A percentile compares a stretch with the other conserved stretches of the same genome.
Conservation (phyloP, 805 yeast species). For the Starmera pachycereana region DNA sequence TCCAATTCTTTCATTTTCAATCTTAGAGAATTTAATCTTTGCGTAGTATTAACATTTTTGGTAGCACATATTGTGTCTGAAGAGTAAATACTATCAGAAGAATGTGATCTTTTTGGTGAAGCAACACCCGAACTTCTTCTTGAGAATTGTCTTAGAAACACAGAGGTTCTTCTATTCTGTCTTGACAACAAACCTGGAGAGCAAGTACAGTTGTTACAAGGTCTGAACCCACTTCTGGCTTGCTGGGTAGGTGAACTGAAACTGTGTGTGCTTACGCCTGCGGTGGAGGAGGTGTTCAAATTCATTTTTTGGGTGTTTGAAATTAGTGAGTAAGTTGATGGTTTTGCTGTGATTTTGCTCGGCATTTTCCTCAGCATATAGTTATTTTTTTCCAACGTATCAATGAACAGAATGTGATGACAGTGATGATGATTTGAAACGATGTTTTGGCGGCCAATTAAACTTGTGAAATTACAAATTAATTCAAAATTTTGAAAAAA, state of each 20-base stretch:
- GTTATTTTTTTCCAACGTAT: too few relatives aligned
- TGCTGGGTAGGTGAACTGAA: slow-evolving; percentile 5
- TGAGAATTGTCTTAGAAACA: slow-evolving; percentile 32
- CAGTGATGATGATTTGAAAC: too few relatives aligned
- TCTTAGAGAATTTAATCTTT: slow-evolving; percentile 53
- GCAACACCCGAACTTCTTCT: slow-evolving; percentile 18
- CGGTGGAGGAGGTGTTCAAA: too few relatives aligned
- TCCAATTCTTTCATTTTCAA: slow-evolving; percentile 49
- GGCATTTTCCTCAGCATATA: slow-evolving; percentile 3
- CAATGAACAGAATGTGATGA: too few relatives aligned
- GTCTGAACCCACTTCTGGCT: slow-evolving; percentile 26
- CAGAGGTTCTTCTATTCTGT: slow-evolving; percentile 48
- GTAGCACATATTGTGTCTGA: slow-evolving; percentile 27
- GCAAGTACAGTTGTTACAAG: slow-evolving; percentile 72
- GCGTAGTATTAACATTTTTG: slow-evolving; percentile 42
- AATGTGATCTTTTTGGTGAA: slow-evolving; percentile 16
- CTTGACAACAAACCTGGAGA: slow-evolving; percentile 74
- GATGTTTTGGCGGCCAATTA: too few relatives aligned
- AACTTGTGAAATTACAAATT: too few relatives aligned
- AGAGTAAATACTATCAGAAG: slow-evolving; percentile 26
- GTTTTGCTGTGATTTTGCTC: slow-evolving; percentile 24
- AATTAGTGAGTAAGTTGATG: slow-evolving; percentile 32
- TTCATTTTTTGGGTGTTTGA: slow-evolving; percentile 13
- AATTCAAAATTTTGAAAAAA: too few relatives aligned
- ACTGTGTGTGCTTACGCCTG: slow-evolving; percentile 3